Conservation (phyloP, 306 rosid species). For the Vigna unguiculata region DNA sequence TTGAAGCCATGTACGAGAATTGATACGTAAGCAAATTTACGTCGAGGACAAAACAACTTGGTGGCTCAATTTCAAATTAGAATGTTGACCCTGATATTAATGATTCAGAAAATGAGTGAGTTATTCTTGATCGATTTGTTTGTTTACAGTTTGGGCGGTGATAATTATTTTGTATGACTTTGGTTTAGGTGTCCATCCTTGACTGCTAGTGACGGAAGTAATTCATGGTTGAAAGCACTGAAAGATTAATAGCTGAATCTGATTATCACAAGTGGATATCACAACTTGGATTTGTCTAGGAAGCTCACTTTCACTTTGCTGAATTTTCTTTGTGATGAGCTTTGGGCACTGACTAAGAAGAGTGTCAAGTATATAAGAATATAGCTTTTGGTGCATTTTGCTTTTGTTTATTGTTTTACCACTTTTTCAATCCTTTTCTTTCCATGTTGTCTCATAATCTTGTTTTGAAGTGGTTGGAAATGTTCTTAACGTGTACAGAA, state of each 20-base stretch:
- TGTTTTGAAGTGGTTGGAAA: slow-evolving; percentile 24
- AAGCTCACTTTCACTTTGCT: slow-evolving; percentile 50
- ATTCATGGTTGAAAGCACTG: slow-evolving; percentile 49
- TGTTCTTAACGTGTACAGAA: slow-evolving; percentile 41
- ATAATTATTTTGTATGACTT: neutral
- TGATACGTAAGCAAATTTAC: slow-evolving; percentile 29
- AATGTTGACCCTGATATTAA: slow-evolving; percentile 40
- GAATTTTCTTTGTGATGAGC: slow-evolving; percentile 56
- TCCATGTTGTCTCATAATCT: neutral
- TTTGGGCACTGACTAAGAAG: slow-evolving; percentile 52
- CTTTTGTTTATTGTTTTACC: neutral
- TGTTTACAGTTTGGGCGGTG: neutral
- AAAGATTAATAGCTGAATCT: slow-evolving; percentile 40
- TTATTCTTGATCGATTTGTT: neutral
- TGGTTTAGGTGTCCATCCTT: slow-evolving; percentile 44
- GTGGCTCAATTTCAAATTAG: slow-evolving; percentile 43
- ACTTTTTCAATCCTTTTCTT: neutral
- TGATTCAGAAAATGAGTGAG: slow-evolving; percentile 46
- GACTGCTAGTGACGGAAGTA: slow-evolving; percentile 28
- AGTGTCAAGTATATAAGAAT: neutral
- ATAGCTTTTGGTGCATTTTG: neutral
- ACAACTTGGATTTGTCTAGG: slow-evolving; percentile 36
- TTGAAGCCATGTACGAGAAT: slow-evolving; percentile 42
- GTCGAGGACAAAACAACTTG: slow-evolving; percentile 28
- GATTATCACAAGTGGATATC: slow-evolving; percentile 25